Conservation (phyloP, 257 asterid species). For the Solanum clarkiae region DNA sequence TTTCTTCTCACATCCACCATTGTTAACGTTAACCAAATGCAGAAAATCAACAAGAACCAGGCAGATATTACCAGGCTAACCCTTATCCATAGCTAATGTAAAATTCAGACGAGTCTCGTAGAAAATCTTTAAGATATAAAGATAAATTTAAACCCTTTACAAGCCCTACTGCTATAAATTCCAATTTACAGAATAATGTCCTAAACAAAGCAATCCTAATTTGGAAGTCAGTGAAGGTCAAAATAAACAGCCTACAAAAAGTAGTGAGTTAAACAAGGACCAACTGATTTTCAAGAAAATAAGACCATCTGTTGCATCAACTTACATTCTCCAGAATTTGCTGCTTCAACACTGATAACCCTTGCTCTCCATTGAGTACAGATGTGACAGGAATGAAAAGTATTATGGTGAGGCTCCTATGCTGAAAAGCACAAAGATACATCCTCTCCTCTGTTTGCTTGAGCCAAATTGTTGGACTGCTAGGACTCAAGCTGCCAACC, state of each 20-base stretch:
- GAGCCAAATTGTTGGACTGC: constrained; percentile 67
- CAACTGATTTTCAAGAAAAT: not conserved
- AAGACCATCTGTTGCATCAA: not conserved
- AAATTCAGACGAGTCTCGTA: not conserved
- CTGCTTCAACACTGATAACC: constrained; percentile 63
- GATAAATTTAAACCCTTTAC: not conserved
- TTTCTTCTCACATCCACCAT: not conserved
- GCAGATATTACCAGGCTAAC: not conserved
- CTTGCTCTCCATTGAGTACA: constrained; percentile 62
- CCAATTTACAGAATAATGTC: not conserved
- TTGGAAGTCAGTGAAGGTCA: not conserved
- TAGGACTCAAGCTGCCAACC: constrained; percentile 35
- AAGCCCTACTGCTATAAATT: not conserved
- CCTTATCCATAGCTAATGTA: not conserved
- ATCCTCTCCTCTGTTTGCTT: constrained; percentile 64
- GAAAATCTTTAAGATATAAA: not conserved
- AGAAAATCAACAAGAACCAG: not conserved
- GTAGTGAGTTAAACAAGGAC: not conserved
- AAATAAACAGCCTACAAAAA: not conserved
- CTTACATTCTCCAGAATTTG: constrained; percentile 75
- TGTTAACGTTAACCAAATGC: not conserved
- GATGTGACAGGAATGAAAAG: constrained; percentile 73
- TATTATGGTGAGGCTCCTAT: constrained; percentile 64
- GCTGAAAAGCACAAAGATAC: constrained; percentile 79
- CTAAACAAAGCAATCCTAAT: not conserved